These are phyloP conservation scores for Vitis amurensis DNA, from an alignment of 164 flowering plant genomes.

Conservation along the genomic window DNA sequence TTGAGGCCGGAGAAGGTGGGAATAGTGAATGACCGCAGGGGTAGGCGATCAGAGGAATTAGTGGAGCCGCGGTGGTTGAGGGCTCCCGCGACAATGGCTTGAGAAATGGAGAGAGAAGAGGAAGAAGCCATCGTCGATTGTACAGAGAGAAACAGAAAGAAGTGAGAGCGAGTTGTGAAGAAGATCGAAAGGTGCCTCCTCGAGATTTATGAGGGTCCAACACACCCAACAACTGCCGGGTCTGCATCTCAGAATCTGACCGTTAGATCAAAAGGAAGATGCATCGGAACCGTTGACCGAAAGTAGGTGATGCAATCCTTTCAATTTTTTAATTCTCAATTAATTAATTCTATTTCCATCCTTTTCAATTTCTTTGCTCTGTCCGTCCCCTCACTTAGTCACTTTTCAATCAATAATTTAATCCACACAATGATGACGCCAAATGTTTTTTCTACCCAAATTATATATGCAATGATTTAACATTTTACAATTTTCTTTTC, in stretches of 20 bases:
- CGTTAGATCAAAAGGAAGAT: constrained; percentile 22
- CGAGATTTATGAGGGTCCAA: no score
- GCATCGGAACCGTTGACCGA: constrained; percentile 32
- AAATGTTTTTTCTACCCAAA: no score
- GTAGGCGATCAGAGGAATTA: no score
- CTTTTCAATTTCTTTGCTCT: neutral
- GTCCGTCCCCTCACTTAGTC: no score
- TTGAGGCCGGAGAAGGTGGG: constrained; percentile 38
- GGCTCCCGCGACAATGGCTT: constrained; percentile 31
- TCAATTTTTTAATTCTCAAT: constrained; percentile 12
- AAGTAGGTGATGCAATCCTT: constrained; percentile 38
- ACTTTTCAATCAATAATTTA: no score
- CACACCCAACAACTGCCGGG: no score
- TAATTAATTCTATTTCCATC: neutral
- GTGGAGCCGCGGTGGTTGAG: constrained; percentile 32
- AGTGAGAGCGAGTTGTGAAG: neutral
- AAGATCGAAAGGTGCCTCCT: no score
- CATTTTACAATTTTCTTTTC: no score
- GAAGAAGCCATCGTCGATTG: constrained; percentile 26
- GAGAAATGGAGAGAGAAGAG: constrained; percentile 40
- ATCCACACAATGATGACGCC: no score
- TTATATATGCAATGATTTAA: no score
- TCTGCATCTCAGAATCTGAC: constrained; percentile 9
- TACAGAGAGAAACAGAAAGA: constrained; percentile 8
- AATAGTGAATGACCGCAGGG: constrained; percentile 14